Conservation (phyloP, 352 stramenopile species). For the Nothophytophthora sp. region DNA sequence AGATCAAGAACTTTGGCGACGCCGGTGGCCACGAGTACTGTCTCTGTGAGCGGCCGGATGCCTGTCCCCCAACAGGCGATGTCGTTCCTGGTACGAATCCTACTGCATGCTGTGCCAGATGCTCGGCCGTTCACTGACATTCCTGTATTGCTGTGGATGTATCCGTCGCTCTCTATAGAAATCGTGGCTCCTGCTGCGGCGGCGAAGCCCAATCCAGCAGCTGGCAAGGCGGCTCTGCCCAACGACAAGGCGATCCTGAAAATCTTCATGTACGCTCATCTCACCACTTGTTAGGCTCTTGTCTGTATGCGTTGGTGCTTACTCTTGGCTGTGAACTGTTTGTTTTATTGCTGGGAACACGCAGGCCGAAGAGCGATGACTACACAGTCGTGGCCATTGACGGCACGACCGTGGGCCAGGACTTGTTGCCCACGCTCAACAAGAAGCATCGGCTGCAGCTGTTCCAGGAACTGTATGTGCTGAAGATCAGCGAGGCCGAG, state of each 20-base stretch:
- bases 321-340: no score
- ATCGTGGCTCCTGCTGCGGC: conserved; percentile 19
- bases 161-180: conserved; percentile 16
- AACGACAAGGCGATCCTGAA: conserved; percentile 87
- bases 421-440: conserved; percentile 84
- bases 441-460: conserved; percentile 87
- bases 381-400: conserved; percentile 89
- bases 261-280: conserved; percentile 77
- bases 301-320: conserved; percentile 2
- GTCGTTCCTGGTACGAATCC: conserved; percentile 33
- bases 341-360: neutral
- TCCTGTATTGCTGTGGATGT: neutral
- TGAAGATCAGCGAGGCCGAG: conserved; percentile 89
- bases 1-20: conserved; percentile 93
- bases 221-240: conserved; percentile 42
- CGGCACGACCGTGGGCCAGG: conserved; percentile 72
- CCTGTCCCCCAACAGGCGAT: conserved; percentile 74
- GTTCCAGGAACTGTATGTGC: conserved; percentile 87
- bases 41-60: conserved; percentile 83
- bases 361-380: conserved; percentile 87
- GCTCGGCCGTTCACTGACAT: neutral
- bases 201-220: conserved; percentile 28
- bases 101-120: neutral
- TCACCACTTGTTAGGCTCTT: neutral
- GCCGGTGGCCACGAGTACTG: conserved; percentile 87